Base-by-base conservation (phyloP, 164 flowering plant species). In the Santalum album region DNA sequence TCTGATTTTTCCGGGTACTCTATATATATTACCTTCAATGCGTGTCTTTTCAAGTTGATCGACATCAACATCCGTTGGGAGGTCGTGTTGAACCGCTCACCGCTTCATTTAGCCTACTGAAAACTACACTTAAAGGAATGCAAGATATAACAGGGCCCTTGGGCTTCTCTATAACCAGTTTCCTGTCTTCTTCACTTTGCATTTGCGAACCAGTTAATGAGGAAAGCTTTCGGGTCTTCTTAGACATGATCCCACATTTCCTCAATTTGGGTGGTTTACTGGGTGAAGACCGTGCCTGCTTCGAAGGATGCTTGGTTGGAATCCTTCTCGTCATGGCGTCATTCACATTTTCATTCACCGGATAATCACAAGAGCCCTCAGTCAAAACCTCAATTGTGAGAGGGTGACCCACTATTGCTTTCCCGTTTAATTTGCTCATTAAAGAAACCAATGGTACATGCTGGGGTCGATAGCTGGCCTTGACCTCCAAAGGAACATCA, bases 351-450 rank as follows among this genome's bases (percentile, higher is more conserved):
- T 67, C 66, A 25, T 56, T 55, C 6, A 52, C 56, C 68, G 16
- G 53, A 42, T 20, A 15, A 62, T 78, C 86, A 64, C 69, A 76
- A 54, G 43, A 59, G 25, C 83, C 80, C 45, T 81, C 79, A 25
- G 73, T 79, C 61, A 80, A 59, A 20, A 57, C 69, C 56, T 82
- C 95, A 36, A 88, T 75, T 0, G 82, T 58, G 34, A 88, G 60
- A 25, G 96, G 92, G 66, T 83, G 92, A 4, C 98, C 98, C 10
- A 84, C 62, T 25, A 91, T 79, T 17, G 96, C 81, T 63, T 78
- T 79, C 12, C 92, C 83, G 60, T 75, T 75, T 65, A 82, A 63
- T 64, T 78, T 86, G 75, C 96, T 82, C 96, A 81, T 76, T 12
- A 87, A 76, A 38, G 98, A 91, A 49, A 88, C 84, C 57, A 82